phyloP scores from a whole-genome alignment of 2,329 filamentous ascomycete species.

The Coleophoma cylindrospora region DNA sequence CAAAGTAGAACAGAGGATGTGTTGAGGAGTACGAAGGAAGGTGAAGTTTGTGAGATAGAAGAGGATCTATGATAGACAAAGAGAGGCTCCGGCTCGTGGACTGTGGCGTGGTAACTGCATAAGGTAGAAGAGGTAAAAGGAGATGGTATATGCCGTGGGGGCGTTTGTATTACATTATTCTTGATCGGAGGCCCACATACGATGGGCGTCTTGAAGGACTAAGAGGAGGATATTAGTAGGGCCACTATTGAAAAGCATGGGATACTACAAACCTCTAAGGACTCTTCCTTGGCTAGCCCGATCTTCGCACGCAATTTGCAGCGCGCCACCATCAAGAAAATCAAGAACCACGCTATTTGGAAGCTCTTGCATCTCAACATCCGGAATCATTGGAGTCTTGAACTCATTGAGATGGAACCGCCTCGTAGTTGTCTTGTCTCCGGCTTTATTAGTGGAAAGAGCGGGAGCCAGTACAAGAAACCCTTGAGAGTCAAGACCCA shows the following conservation, averaged over 20 bases:
- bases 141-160: not conserved
- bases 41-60: too few species aligned
- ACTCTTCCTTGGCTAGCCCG: slow-evolving; percentile 50
- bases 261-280: slow-evolving; percentile 32
- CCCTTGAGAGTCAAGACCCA: slow-evolving; percentile 79
- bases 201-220: slow-evolving; percentile 23
- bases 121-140: not conserved
- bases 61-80: too few species aligned
- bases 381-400: slow-evolving; percentile 71
- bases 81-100: too few species aligned
- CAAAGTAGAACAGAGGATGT: too few species aligned
- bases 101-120: too few species aligned
- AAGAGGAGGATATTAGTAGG: slow-evolving; percentile 6
- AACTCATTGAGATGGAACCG: slow-evolving; percentile 86
- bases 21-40: too few species aligned
- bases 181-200: slow-evolving; percentile 18
- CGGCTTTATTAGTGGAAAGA: slow-evolving; percentile 41
- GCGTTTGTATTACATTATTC: slow-evolving; percentile 3
- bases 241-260: not conserved
- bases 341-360: slow-evolving; percentile 73
- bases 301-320: slow-evolving; percentile 62
- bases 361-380: slow-evolving; percentile 88
- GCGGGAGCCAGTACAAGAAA: slow-evolving; percentile 75
- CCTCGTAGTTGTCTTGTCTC: slow-evolving; percentile 52
- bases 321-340: slow-evolving; percentile 55